These are phyloP conservation scores for Kwoniella sp. DNA, from an alignment of 768 basidiomycete genomes.

Conservation along the genomic window DNA sequence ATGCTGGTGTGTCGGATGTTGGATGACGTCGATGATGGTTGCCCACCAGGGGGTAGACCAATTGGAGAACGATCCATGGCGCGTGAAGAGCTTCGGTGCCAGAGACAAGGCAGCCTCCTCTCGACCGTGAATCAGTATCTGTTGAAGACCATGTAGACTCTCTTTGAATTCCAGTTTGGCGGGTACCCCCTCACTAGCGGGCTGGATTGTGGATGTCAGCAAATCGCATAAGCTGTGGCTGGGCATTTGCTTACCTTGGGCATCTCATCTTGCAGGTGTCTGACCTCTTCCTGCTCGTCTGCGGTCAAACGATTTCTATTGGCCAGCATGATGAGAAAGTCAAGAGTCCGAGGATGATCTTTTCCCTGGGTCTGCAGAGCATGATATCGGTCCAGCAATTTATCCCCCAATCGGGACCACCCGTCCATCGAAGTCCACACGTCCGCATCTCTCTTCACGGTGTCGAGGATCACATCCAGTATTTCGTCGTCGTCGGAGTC, in stretches of 20 bases:
- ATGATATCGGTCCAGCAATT: conserved; percentile 35
- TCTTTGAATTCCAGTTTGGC: conserved; percentile 20
- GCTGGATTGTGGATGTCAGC: background rate
- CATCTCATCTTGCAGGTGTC: conserved; percentile 15
- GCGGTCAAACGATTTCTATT: conserved; percentile 25
- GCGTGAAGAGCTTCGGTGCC: conserved; percentile 23
- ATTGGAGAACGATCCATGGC: conserved; percentile 27
- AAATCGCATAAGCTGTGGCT: background rate
- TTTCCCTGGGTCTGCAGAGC: conserved; percentile 18
- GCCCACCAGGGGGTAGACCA: conserved; percentile 37
- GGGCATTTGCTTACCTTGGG: conserved; percentile 14
- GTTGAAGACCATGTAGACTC: conserved; percentile 17
- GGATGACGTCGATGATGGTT: conserved; percentile 20
- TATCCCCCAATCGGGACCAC: conserved; percentile 37
- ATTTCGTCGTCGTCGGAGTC: conserved; percentile 37
- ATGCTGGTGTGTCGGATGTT: conserved; percentile 6
- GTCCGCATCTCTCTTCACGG: conserved; percentile 39
- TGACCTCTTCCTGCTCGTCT: conserved; percentile 37
- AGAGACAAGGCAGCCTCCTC: conserved; percentile 9
- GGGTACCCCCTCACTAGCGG: background rate
- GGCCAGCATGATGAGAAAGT: conserved; percentile 30
- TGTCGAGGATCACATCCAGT: conserved; percentile 38
- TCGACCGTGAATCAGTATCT: conserved; percentile 10
- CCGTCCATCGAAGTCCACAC: conserved; percentile 50
- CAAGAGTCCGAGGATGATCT: conserved; percentile 22